Evolutionary conservation across 2,329 filamentous ascomycete genomes (phyloP).

Genomic region (Diaporthe velutina): DNA sequence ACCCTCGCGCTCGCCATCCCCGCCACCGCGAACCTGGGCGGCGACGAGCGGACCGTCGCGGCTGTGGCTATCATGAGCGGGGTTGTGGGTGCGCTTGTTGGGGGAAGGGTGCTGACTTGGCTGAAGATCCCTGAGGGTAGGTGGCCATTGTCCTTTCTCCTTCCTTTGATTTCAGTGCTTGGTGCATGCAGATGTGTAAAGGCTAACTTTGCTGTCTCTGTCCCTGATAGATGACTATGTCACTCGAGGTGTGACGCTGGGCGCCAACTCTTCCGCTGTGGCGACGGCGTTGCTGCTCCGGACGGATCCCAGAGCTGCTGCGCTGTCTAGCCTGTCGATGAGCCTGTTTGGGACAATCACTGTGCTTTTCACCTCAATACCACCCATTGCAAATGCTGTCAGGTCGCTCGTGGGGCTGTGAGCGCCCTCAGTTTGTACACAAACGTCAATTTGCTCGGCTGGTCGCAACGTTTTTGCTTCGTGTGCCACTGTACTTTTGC

Average conservation of each 20-base stretch:
- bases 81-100: conserved; percentile 70
- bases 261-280: conserved; percentile 71
- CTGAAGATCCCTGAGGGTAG: conserved; percentile 67
- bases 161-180: neutral
- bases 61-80: conserved; percentile 71
- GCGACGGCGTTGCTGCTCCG: conserved; percentile 68
- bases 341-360: conserved; percentile 71
- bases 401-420: conserved; percentile 60
- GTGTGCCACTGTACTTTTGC: no score
- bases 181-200: neutral
- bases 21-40: conserved; percentile 67
- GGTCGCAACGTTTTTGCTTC: no score
- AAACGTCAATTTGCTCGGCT: no score
- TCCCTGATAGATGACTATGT: conserved; percentile 68
- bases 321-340: conserved; percentile 71
- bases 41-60: conserved; percentile 67
- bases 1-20: conserved; percentile 72
- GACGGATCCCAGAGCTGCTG: conserved; percentile 70
- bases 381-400: conserved; percentile 62
- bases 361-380: conserved; percentile 69
- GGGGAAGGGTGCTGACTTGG: conserved; percentile 59
- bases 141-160: conserved; percentile 22
- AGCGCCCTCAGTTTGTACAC: neutral
- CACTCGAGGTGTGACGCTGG: conserved; percentile 72
- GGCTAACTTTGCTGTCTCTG: neutral